Base-by-base conservation (phyloP, 257 asterid species). In the Scutellaria minor region DNA sequence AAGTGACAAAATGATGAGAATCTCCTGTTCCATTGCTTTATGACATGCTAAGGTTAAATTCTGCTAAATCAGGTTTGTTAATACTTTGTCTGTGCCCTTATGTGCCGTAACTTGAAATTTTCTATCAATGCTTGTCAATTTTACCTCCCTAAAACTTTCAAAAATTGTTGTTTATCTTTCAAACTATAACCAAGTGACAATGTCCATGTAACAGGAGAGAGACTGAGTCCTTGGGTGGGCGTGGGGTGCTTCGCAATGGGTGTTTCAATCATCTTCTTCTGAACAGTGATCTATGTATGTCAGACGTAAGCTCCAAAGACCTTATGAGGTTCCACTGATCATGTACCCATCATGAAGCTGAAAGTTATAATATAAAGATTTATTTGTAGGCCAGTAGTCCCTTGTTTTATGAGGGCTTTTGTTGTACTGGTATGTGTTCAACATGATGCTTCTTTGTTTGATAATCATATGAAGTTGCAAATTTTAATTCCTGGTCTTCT, bases 151-250 rank as follows among this genome's bases (percentile, higher is more conserved):
- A 40, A 46, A 63, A 63, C 46, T 71, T 31, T 31, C 37, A 31
- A 31, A 31, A 24, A 2, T 31, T 31, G 37, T 27, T 56, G 31
- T n/a, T 70, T 20, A 51, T 7, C 8, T 22, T 50, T 47, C 50
- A 67, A 65, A 75, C 54, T 40, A 69, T 70, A 65, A 76, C 45
- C 58, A n/a, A 44, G 20, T 53, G 59, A 44, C 22, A 53, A 47
- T 70, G 61, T 47, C 70, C 57, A 37, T 64, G 60, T 35, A 71
- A 82, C 87, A 92, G 95, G 97, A 57, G 98, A 92, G 78, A 85
- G 97, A 48, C 83, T 92, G 83, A 90, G 98, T 84, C 98, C 98
- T 72, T 92, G 97, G 95, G 92, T 90, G 66, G 95, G 91, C 3
- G 70, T 85, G 51, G 98, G 95, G 62, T 88, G 98, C 90, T 81